Evolutionary conservation across 257 asterid genomes (phyloP), one percentile per base, ranked within the genome.

Genomic region (Linaria vulgaris): DNA sequence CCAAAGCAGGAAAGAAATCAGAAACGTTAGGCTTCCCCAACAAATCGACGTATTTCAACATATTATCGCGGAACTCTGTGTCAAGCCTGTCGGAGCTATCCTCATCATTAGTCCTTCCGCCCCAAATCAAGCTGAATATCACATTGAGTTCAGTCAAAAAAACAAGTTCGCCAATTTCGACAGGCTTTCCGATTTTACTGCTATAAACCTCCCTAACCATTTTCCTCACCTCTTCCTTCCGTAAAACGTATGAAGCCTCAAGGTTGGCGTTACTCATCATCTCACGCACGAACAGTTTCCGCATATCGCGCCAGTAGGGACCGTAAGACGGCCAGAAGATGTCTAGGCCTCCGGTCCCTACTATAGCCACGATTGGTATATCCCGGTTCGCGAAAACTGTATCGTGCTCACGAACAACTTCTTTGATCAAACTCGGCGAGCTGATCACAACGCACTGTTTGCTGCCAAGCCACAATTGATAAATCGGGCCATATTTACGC

Each of bases 331-430:
- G 30, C 14, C 11, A 15, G 4, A 16, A 19, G 15, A 27, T 24
- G 61, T 55, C 39, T 9, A 13, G 19, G 8, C 44, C 61, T 3
- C 60, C 60, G 27, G 20, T 25, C 3, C 14, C 43, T 10, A 22
- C 31, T 3, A 14, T n/a, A 12, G 37, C 39, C 1, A 21, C 34
- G 9, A 59, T 17, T 5, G 50, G 13, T 11, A 8, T 0, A 1
- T 75, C 79, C 20, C 72, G 69, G 49, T 75, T 79, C 6, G 81
- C 72, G 15, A 75, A 76, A 5, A 67, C 27, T 0, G 62, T 46
- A 41, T 79, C 81, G 24, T 79, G 77, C 20, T 79, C 74, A 19
- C 76, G 69, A 46, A 76, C 68, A 5, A 79, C 72, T 41, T 52
- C 41, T 14, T 76, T 67, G 13, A 69, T 75, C 12, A 76, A 6